Percentiles rank a stretch among this genome's conserved stretches.
These are phyloP conservation scores for Diaporthe caulivora DNA, from an alignment of 2,329 filamentous ascomycete species.

Conservation along the genomic window DNA sequence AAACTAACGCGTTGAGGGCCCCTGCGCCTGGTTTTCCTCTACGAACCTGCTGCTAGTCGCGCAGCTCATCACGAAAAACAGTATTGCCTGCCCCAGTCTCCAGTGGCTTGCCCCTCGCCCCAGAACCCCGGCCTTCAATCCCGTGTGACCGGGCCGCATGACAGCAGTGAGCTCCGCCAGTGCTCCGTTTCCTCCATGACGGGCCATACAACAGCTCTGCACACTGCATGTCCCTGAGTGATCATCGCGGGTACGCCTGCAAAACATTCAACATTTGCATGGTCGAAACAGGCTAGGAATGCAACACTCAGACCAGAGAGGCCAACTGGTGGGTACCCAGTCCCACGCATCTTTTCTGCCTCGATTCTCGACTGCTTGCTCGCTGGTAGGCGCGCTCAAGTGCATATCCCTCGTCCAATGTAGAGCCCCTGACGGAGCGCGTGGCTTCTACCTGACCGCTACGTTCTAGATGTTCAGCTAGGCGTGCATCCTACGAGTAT, in stretches of 20 bases:
- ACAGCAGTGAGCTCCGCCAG: slow-evolving; percentile 29
- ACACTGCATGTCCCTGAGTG: slow-evolving; percentile 20
- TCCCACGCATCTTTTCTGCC: background rate
- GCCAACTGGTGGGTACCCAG: slow-evolving; percentile 16
- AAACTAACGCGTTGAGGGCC: background rate
- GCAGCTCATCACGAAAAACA: slow-evolving; percentile 20
- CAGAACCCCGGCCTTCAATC: slow-evolving; percentile 28
- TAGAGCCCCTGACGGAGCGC: background rate
- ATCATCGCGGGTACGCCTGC: slow-evolving; percentile 28
- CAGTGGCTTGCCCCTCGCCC: slow-evolving; percentile 27
- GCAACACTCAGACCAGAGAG: slow-evolving; percentile 25
- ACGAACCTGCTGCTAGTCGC: slow-evolving; percentile 26
- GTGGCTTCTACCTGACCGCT: background rate
- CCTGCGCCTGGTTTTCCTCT: slow-evolving; percentile 5
- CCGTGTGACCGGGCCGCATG: slow-evolving; percentile 36
- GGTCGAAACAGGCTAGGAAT: slow-evolving; percentile 17
- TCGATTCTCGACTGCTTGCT: background rate
- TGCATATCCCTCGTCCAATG: background rate
- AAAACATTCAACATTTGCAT: slow-evolving; percentile 26
- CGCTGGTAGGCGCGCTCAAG: background rate
- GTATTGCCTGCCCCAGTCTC: slow-evolving; percentile 17
- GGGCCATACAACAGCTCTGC: slow-evolving; percentile 26
- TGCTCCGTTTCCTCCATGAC: slow-evolving; percentile 15
- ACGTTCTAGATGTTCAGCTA: background rate
- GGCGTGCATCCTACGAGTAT: background rate